Percentiles rank a stretch among this genome's conserved stretches.
These are phyloP conservation scores for Licmophora abbreviata DNA, from an alignment of 108 stramenopile species.

Conservation along the genomic window DNA sequence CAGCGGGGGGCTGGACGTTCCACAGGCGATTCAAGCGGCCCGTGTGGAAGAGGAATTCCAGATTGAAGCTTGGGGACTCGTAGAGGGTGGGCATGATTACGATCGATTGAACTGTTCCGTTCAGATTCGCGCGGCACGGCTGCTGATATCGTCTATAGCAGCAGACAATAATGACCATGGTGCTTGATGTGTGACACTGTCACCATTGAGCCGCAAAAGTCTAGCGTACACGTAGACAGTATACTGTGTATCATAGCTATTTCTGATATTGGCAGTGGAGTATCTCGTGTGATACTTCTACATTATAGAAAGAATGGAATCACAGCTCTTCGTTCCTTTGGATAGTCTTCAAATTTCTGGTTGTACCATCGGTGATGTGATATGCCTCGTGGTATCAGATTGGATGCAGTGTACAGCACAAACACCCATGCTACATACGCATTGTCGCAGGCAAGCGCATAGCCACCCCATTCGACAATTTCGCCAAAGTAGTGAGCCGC, in stretches of 20 bases:
- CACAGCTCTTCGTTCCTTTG: slow-evolving; percentile 56
- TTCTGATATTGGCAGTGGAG: too few species aligned
- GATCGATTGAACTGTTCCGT: slow-evolving; percentile 82
- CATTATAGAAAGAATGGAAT: slow-evolving; percentile 67
- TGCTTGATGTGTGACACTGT: too few species aligned
- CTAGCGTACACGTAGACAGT: too few species aligned
- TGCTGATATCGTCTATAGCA: slow-evolving; percentile 46
- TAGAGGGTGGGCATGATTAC: slow-evolving; percentile 97
- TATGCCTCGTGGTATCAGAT: slow-evolving; percentile 74
- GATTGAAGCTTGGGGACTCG: slow-evolving; percentile 92
- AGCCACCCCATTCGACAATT: slow-evolving; percentile 86
- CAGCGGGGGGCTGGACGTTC: slow-evolving; percentile 11
- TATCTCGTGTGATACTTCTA: too few species aligned
- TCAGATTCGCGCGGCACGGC: slow-evolving; percentile 62
- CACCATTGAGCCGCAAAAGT: too few species aligned
- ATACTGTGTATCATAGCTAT: too few species aligned
- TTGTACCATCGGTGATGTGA: slow-evolving; percentile 84
- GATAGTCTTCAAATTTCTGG: slow-evolving; percentile 73
- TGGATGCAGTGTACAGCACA: slow-evolving; percentile 59
- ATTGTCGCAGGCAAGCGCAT: slow-evolving; percentile 41
- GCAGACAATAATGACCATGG: too few species aligned
- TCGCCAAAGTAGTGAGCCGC: slow-evolving; percentile 85
- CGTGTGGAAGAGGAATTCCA: slow-evolving; percentile 98
- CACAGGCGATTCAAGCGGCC: slow-evolving; percentile 72
- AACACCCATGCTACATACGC: slow-evolving; percentile 45